phyloP scores from a whole-genome alignment of 75 land plant species.

The Pseudotsuga menziesii region DNA sequence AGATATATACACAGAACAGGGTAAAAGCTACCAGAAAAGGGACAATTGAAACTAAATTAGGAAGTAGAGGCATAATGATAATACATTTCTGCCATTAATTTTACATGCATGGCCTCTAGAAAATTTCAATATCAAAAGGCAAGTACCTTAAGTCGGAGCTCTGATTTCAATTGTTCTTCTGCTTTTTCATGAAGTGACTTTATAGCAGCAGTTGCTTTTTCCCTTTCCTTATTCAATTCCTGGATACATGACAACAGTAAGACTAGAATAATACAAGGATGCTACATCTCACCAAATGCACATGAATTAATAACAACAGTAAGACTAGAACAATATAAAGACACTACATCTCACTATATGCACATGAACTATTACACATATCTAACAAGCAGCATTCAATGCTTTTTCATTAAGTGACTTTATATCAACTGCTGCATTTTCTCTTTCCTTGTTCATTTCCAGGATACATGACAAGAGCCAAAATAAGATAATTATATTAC shows the following conservation, averaged over 20 bases:
- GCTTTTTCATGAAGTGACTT: conserved; percentile 65
- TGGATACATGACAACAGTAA: conserved; percentile 15
- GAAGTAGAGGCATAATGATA: not conserved
- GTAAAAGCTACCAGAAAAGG: not conserved
- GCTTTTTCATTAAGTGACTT: conserved; percentile 63
- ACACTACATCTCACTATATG: not conserved
- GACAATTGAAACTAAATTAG: not conserved
- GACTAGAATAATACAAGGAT: not conserved
- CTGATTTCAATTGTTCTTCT: conserved; percentile 52
- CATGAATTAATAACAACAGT: conserved; percentile 32
- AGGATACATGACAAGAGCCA: conserved; percentile 14
- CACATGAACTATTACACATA: not conserved
- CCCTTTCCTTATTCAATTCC: conserved; percentile 70
- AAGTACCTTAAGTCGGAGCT: conserved; percentile 74
- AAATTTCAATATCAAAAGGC: not conserved
- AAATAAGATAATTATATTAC: not conserved
- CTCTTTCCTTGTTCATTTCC: conserved; percentile 68
- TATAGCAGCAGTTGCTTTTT: conserved; percentile 56
- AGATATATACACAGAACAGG: not conserved
- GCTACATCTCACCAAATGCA: not conserved
- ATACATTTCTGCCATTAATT: not conserved
- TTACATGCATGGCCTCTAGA: not conserved
- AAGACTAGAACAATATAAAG: not conserved
- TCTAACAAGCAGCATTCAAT: not conserved
- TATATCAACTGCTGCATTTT: conserved; percentile 54